Base-by-base conservation (phyloP, 2,329 filamentous ascomycete genomes). In the Fusarium hostae region DNA sequence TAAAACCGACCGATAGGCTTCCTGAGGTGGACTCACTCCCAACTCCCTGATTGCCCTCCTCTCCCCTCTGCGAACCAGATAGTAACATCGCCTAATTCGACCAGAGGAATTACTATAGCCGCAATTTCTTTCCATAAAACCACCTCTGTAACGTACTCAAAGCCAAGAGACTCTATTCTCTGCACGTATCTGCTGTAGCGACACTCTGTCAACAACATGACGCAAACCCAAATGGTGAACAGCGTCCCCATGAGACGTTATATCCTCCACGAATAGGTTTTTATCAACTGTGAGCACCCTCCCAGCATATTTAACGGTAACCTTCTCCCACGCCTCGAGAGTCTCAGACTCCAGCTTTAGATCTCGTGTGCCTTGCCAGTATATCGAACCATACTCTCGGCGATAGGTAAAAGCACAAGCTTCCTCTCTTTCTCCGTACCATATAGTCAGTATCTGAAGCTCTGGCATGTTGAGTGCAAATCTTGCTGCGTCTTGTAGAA, bases 171-270 rank as follows among this genome's bases (percentile, higher is more conserved):
- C 26, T 16, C 5, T 13, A 11, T 70, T 68, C 28, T 74, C 72
- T 39, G 5, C 28, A 0, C 55, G 44, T 48, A 74, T 74, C 26
- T 74, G 72, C 35, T 44, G 22, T 18, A 72, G 18, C 1, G 65
- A 72, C 0, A 66, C 11, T 2, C 26, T 4, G 13, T 74, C 66
- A 8, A 74, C 26, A 0, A 72, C 71, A 24, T 30, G 55, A 1
- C 35, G n/a, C 26, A 74, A 12, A 39, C 47, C 59, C 37, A 74
- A 24, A 47, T 55, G 39, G 15, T 47, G 16, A 32, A 74, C 60
- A 1, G 72, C 72, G 9, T 74, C 68, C 15, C 72, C 66, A 22
- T 72, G 66, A 54, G 68, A 74, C 2, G 18, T 7, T 32, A 72
- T 62, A 0, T 50, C 26, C 13, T 58, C 32, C 7, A 30, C 20